Conservation (phyloP, 1,139 yeast species). For the Ogataea hybrid region DNA sequence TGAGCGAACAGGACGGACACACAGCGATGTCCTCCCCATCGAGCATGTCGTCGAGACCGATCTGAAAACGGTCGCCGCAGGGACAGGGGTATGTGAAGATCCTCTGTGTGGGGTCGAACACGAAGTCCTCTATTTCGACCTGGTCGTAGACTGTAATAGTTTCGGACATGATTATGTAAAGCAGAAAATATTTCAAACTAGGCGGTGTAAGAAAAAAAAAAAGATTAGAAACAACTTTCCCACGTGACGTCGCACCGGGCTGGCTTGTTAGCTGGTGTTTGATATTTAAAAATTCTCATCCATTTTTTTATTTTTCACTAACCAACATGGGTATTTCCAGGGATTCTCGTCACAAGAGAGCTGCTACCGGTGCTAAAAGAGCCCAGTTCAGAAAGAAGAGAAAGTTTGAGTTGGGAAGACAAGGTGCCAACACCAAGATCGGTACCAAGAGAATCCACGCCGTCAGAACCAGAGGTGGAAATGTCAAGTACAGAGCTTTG, state of each 20-base stretch:
- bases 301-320: conserved; percentile 10
- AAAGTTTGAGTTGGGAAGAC: conserved; percentile 99
- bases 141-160: conserved; percentile 70
- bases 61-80: conserved; percentile 94
- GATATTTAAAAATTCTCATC: conserved; percentile 7
- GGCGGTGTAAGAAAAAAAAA: too few relatives aligned
- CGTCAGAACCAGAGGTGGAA: conserved; percentile 99
- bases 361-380: conserved; percentile 99
- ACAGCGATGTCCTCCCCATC: conserved; percentile 96
- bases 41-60: conserved; percentile 75
- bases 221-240: too few relatives aligned
- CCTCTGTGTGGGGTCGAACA: conserved; percentile 77
- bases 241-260: conserved; percentile 6
- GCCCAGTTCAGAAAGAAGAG: conserved; percentile 99
- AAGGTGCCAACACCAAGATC: conserved; percentile 98
- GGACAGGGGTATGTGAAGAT: conserved; percentile 96
- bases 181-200: not conserved
- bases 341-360: conserved; percentile 99
- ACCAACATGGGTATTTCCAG: conserved; percentile 98
- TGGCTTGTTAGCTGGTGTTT: not conserved
- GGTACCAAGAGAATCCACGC: conserved; percentile 99
- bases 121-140: conserved; percentile 95
- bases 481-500: conserved; percentile 99
- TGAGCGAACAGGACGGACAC: conserved; percentile 93
- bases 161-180: conserved; percentile 21